Conservation (phyloP, 768 basidiomycete genomes). For the Phlebiopsis gigantea region DNA sequence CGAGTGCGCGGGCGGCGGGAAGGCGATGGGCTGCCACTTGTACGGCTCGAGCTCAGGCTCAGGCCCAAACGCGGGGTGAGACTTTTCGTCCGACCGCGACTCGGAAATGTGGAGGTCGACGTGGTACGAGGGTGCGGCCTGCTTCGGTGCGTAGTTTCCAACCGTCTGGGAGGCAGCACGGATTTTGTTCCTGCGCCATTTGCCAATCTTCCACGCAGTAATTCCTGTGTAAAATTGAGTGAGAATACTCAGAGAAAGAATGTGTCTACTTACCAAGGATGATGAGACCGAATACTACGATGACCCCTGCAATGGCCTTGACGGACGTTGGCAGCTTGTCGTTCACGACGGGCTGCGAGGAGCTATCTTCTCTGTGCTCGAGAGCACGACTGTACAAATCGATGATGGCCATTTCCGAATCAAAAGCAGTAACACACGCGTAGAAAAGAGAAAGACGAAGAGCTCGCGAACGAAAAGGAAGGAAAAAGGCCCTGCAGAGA, state of each 20-base stretch:
- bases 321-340: slow-evolving; percentile 17
- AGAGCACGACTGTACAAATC: slow-evolving; percentile 1
- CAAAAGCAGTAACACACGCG: slow-evolving; percentile 5
- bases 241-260: neutral
- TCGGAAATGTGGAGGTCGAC: slow-evolving; percentile 1
- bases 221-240: slow-evolving; percentile 9
- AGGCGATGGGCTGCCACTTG: slow-evolving; percentile 11
- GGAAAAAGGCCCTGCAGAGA: slow-evolving; percentile 16
- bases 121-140: neutral
- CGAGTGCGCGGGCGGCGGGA: slow-evolving; percentile 7
- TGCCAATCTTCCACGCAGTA: slow-evolving; percentile 16
- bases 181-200: slow-evolving; percentile 11
- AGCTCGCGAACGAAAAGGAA: neutral
- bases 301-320: slow-evolving; percentile 21
- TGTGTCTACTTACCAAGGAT: slow-evolving; percentile 16
- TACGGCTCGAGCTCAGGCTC: slow-evolving; percentile 4
- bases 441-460: slow-evolving; percentile 7
- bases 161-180: slow-evolving; percentile 11
- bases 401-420: slow-evolving; percentile 12
- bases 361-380: slow-evolving; percentile 13
- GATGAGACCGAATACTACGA: slow-evolving; percentile 24
- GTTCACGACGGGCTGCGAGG: neutral
- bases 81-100: neutral
- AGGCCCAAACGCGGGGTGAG: neutral
- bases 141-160: neutral